These are phyloP conservation scores for Suillus luteus DNA, from an alignment of 768 basidiomycete species.

Conservation along the genomic window DNA sequence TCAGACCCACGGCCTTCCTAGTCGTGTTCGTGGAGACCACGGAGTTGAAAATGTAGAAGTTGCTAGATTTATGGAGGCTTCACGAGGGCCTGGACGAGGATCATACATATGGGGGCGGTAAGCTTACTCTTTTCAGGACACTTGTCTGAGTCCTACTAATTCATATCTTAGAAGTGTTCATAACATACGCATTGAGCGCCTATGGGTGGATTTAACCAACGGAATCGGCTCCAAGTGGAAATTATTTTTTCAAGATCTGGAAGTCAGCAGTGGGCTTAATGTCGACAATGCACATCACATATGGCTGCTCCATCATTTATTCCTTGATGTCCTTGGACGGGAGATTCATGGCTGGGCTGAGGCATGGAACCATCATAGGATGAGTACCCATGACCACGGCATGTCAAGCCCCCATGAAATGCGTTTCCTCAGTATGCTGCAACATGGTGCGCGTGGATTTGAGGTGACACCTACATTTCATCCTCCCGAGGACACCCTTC, in stretches of 20 bases:
- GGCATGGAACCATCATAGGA: conserved; percentile 39
- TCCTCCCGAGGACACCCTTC: not conserved
- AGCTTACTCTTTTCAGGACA: too few species aligned
- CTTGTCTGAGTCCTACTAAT: too few species aligned
- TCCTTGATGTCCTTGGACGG: conserved; percentile 33
- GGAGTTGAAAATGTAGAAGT: conserved; percentile 40
- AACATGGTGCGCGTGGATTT: not conserved
- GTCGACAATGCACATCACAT: conserved; percentile 31
- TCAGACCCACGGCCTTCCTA: conserved; percentile 31
- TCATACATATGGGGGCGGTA: conserved; percentile 37
- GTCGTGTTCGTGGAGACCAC: conserved; percentile 38
- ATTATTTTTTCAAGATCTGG: conserved; percentile 51
- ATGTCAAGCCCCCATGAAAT: not conserved
- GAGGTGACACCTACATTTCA: conserved; percentile 1
- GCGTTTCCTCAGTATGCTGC: not conserved
- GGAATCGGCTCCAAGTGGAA: conserved; percentile 42
- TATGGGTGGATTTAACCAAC: conserved; percentile 41
- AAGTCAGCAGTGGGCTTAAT: conserved; percentile 34
- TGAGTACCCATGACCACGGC: conserved; percentile 1
- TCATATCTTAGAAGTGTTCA: conserved; percentile 34
- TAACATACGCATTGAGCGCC: conserved; percentile 41
- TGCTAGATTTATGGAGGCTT: conserved; percentile 23
- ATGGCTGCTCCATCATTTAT: conserved; percentile 43
- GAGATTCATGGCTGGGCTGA: conserved; percentile 35
- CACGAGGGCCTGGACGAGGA: conserved; percentile 19